Percentiles rank a stretch among this genome's conserved stretches.
These are phyloP conservation scores for Seiridium unicorne DNA, from an alignment of 2,329 filamentous ascomycete genomes.

Conservation along the genomic window DNA sequence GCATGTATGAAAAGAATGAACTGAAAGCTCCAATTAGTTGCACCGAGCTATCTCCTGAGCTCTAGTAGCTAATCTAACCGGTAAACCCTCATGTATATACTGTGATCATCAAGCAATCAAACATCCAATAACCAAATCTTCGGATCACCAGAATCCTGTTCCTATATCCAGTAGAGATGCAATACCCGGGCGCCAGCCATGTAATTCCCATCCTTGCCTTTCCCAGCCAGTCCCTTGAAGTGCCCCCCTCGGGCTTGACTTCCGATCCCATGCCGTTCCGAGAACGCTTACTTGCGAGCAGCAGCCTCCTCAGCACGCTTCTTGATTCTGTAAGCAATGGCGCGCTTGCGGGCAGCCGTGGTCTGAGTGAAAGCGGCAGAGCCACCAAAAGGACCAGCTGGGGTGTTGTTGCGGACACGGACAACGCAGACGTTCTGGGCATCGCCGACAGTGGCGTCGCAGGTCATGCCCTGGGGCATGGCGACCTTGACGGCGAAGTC, in stretches of 20 bases:
- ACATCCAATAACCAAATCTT: background rate
- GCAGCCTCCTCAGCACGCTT: conserved; percentile 26
- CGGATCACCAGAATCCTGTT: background rate
- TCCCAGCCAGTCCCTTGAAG: background rate
- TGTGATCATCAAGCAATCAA: conserved; percentile 7
- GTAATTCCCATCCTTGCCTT: background rate
- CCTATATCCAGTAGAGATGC: background rate
- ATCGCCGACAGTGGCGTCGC: conserved; percentile 56
- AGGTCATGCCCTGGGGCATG: conserved; percentile 68
- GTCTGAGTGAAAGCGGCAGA: conserved; percentile 65
- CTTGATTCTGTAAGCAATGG: conserved; percentile 51
- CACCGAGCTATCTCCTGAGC: background rate
- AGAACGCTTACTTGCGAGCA: conserved; percentile 6
- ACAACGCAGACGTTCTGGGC: conserved; percentile 64
- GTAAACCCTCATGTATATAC: background rate
- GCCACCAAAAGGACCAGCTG: conserved; percentile 66
- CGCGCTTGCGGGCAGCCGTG: conserved; percentile 56
- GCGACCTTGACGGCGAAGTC: conserved; percentile 65
- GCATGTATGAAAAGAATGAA: background rate
- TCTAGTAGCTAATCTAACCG: background rate
- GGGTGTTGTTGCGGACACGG: conserved; percentile 59
- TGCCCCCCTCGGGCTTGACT: background rate
- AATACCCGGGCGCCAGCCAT: background rate
- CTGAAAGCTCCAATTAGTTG: background rate
- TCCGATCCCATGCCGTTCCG: background rate